These are phyloP conservation scores for Cytospora schulzeri DNA, from an alignment of 2,329 filamentous ascomycete genomes.

Conservation along the genomic window DNA sequence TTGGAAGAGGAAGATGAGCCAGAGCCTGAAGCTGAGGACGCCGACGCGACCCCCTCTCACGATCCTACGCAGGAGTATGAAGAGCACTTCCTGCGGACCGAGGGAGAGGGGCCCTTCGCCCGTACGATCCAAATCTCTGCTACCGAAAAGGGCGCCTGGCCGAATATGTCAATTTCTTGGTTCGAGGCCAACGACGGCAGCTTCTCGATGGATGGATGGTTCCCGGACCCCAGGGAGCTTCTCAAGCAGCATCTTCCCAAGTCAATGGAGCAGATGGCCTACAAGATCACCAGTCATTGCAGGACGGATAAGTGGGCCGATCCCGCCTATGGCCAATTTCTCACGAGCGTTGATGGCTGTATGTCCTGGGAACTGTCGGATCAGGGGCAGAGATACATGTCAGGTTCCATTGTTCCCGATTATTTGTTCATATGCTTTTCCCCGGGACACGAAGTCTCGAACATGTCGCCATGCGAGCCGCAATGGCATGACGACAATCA, in stretches of 20 bases:
- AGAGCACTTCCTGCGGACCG: background rate
- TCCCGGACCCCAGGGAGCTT: conserved; percentile 44
- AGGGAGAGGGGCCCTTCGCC: conserved; percentile 1
- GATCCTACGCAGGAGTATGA: conserved; percentile 10
- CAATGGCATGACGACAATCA: conserved; percentile 44
- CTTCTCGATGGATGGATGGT: conserved; percentile 47
- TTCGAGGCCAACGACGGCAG: conserved; percentile 43
- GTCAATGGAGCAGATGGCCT: conserved; percentile 37
- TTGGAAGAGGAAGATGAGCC: conserved; percentile 37
- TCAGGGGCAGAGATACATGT: conserved; percentile 38
- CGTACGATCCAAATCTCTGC: conserved; percentile 12
- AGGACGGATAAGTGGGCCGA: conserved; percentile 33
- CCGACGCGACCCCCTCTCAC: conserved; percentile 16
- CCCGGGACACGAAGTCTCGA: conserved; percentile 30
- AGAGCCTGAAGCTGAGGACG: conserved; percentile 24
- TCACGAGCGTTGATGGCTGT: conserved; percentile 42
- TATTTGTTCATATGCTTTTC: conserved; percentile 45
- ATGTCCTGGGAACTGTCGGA: conserved; percentile 49
- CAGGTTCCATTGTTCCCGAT: conserved; percentile 38
- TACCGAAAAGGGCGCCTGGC: conserved; percentile 21
- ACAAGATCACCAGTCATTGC: conserved; percentile 32
- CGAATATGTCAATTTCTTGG: conserved; percentile 28
- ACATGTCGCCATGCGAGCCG: conserved; percentile 33
- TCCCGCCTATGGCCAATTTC: conserved; percentile 35
- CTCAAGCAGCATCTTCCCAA: conserved; percentile 38